phyloP scores from a whole-genome alignment of 1,284 basidiomycete genomes.

The Pseudozyma pruni region DNA sequence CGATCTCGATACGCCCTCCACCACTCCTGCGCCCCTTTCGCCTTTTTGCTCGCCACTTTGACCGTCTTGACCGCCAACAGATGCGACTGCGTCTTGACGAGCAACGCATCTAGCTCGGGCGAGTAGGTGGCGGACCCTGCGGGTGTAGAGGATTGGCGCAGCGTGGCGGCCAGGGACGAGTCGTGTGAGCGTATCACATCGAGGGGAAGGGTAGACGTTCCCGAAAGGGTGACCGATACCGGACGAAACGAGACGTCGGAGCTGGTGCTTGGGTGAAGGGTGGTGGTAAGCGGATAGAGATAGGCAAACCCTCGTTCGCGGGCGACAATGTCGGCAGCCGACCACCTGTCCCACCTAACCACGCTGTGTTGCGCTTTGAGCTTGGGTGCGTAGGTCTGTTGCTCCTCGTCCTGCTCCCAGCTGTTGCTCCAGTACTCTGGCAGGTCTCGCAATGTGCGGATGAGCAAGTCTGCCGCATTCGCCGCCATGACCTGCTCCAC shows the following conservation, averaged over 20 bases:
- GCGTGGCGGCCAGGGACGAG: background rate
- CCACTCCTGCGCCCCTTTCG: slow-evolving; percentile 41
- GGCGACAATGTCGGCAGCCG: slow-evolving; percentile 50
- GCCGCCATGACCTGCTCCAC: slow-evolving; percentile 76
- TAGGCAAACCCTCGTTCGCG: slow-evolving; percentile 52
- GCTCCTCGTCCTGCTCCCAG: slow-evolving; percentile 31
- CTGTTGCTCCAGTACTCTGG: slow-evolving; percentile 70
- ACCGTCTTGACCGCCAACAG: slow-evolving; percentile 21
- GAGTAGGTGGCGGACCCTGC: slow-evolving; percentile 30
- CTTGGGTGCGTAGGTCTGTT: slow-evolving; percentile 51
- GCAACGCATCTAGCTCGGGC: slow-evolving; percentile 4
- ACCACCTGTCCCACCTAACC: slow-evolving; percentile 48
- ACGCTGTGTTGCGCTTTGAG: slow-evolving; percentile 29
- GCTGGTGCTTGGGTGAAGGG: slow-evolving; percentile 8
- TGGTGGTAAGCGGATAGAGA: slow-evolving; percentile 42
- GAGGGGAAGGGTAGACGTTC: background rate
- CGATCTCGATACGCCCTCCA: slow-evolving; percentile 52
- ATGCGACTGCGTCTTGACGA: slow-evolving; percentile 9
- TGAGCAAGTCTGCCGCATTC: slow-evolving; percentile 78
- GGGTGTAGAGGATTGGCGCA: background rate
- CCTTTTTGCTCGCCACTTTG: slow-evolving; percentile 43
- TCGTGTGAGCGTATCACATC: background rate
- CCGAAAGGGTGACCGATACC: slow-evolving; percentile 1
- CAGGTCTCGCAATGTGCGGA: slow-evolving; percentile 77
- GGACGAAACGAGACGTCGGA: slow-evolving; percentile 2